phyloP scores from a whole-genome alignment of 192 early-diverging fungal species.

The Entophlyctis helioformis region DNA sequence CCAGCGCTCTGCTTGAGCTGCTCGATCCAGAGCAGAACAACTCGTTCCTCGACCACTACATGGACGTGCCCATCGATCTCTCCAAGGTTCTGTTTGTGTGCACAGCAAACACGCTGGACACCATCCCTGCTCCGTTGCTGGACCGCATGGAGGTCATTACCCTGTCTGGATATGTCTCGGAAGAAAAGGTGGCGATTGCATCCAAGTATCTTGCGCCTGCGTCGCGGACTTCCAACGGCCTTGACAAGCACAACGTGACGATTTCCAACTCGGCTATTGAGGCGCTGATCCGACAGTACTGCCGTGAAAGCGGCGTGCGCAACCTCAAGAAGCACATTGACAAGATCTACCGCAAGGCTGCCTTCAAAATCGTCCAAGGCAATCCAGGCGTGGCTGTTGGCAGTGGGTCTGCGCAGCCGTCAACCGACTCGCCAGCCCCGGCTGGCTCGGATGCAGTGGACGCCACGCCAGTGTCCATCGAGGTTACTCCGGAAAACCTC shows the following conservation, averaged over 20 bases:
- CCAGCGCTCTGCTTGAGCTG: slow-evolving; percentile 90
- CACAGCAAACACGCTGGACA: slow-evolving; percentile 94
- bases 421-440: no score
- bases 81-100: slow-evolving; percentile 99
- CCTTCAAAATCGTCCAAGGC: slow-evolving; percentile 68
- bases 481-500: slow-evolving; percentile 58
- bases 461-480: slow-evolving; percentile 37
- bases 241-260: slow-evolving; percentile 37
- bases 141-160: slow-evolving; percentile 99
- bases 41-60: slow-evolving; percentile 98
- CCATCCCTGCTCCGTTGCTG: slow-evolving; percentile 92
- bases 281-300: slow-evolving; percentile 77
- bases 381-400: slow-evolving; percentile 19
- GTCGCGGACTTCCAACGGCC: slow-evolving; percentile 69
- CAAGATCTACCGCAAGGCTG: slow-evolving; percentile 96
- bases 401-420: no score
- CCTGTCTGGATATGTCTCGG: slow-evolving; percentile 61
- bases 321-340: slow-evolving; percentile 98
- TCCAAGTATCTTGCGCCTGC: slow-evolving; percentile 78
- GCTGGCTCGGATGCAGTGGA: no score
- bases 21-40: slow-evolving; percentile 97
- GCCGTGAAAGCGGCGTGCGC: slow-evolving; percentile 93
- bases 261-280: slow-evolving; percentile 71
- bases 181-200: slow-evolving; percentile 82
- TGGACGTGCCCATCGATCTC: slow-evolving; percentile 96